Evolutionary conservation across 805 yeast genomes (phyloP).

Genomic region (Zygoascus bituminiphila): DNA sequence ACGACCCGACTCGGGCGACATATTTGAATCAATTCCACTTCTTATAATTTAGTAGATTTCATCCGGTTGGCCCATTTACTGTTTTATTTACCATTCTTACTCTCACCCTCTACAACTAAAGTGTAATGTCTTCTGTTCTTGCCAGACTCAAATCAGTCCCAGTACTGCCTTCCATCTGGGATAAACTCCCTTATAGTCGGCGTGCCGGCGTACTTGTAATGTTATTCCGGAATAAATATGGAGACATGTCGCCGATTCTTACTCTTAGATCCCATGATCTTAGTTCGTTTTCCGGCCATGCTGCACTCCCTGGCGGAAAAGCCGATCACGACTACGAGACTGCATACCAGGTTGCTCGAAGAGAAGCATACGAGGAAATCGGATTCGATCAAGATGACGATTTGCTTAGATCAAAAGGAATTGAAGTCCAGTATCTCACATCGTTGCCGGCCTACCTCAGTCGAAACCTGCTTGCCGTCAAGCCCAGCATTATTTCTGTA

Average conservation of each 20-base stretch:
- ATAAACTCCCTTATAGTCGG: constrained; percentile 51
- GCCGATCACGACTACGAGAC: constrained; percentile 59
- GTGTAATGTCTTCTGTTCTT: constrained; percentile 3
- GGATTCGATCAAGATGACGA: constrained; percentile 39
- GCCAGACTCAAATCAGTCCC: constrained; percentile 7
- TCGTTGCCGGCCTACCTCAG: constrained; percentile 74
- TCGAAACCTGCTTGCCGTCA: constrained; percentile 71
- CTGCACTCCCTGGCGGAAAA: constrained; percentile 90
- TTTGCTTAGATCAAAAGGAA: constrained; percentile 35
- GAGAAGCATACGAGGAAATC: constrained; percentile 85
- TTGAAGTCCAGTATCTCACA: constrained; percentile 51
- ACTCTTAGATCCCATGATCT: constrained; percentile 69
- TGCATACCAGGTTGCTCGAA: constrained; percentile 65
- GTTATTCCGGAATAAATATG: constrained; percentile 51
- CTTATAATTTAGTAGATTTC: too few relatives aligned
- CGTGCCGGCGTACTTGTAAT: constrained; percentile 75
- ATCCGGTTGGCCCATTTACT: too few relatives aligned
- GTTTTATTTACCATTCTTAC: too few relatives aligned
- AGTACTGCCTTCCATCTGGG: constrained; percentile 33
- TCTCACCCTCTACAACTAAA: not conserved
- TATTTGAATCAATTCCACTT: too few relatives aligned
- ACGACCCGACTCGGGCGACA: too few relatives aligned
- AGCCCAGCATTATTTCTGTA: constrained; percentile 48
- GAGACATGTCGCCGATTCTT: constrained; percentile 69
- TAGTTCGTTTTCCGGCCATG: constrained; percentile 77